Evolutionary conservation across 345 rosid genomes (phyloP), one percentile per base, ranked within the genome.

Genomic region (Hibiscus syriacus): DNA sequence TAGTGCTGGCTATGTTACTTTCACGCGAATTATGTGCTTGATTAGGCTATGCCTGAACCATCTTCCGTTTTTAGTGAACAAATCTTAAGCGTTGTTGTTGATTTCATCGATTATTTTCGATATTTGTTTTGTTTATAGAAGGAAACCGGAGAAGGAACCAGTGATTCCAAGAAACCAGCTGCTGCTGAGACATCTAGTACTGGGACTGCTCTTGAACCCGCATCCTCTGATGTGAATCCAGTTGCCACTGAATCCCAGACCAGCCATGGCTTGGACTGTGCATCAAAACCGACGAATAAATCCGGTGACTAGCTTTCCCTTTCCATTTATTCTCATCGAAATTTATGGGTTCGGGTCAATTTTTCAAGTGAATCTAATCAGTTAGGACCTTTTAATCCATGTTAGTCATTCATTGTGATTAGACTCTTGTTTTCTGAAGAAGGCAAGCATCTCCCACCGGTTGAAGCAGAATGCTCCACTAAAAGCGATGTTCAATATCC

Each of bases 121-220:
- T 10, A 36, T 48, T 60, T 62, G 55, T 30, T 56, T 25, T 32
- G 41, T 43, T 57, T 38, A 8, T 11, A 1, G n/a, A 53, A 67
- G 70, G 29, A 22, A n/a, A 13, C 22, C 2, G 60, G 8, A 11
- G 29, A 25, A 19, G 55, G n/a, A 19, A 27, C 56, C 25, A 54
- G 39, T 27, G 11, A 38, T 38, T 12, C 57, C 23, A 46, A 39
- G 17, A 41, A 54, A 54, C 30, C 30, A 4, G 27, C n/a, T n/a
- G 61, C 39, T 61, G 60, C 73, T 72, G 66, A 60, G 27, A 12
- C 77, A 3, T 66, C 73, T 54, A 45, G 17, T 55, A 38, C 8
- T 0, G 55, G 27, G 1, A 22, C 19, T 46, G 16, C 19, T 53
- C 4, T 38, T 16, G 55, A 20, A 30, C 46, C 10, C 32, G 3